These are phyloP conservation scores for Polytrichum commune DNA, from an alignment of 225 moss, liverwort and hornwort genomes.

Conservation along the genomic window DNA sequence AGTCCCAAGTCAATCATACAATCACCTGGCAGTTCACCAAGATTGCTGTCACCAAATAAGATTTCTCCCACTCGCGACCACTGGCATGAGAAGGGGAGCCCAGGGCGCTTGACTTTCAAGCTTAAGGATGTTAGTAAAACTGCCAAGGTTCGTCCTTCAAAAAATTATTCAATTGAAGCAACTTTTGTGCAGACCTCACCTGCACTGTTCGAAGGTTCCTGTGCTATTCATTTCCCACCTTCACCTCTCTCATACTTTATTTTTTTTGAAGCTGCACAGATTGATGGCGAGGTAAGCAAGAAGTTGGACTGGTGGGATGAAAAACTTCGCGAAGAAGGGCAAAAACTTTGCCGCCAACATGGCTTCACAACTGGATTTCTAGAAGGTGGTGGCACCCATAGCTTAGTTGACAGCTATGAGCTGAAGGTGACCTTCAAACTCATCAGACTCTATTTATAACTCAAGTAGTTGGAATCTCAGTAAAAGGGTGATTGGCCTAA, in stretches of 20 bases:
- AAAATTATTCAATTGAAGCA: background rate
- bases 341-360: constrained; percentile 71
- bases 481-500: too few species aligned
- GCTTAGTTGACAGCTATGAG: constrained; percentile 91
- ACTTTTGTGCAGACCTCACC: background rate
- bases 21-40: constrained; percentile 52
- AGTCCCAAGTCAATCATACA: constrained; percentile 34
- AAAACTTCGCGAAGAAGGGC: constrained; percentile 65
- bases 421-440: constrained; percentile 61
- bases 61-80: constrained; percentile 46
- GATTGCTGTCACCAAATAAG: constrained; percentile 35
- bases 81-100: constrained; percentile 75
- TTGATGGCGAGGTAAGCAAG: constrained; percentile 69
- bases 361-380: constrained; percentile 81
- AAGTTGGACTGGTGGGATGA: constrained; percentile 85
- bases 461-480: too few species aligned
- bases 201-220: too few species aligned
- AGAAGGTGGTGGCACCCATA: constrained; percentile 85
- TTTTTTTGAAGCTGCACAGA: constrained; percentile 24
- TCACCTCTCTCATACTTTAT: background rate
- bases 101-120: constrained; percentile 82
- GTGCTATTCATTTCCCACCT: too few species aligned
- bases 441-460: background rate
- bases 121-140: constrained; percentile 84
- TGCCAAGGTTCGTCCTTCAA: constrained; percentile 64